These are phyloP conservation scores for Cercospora citrullina DNA, from an alignment of 2,329 filamentous ascomycete species.

Conservation along the genomic window DNA sequence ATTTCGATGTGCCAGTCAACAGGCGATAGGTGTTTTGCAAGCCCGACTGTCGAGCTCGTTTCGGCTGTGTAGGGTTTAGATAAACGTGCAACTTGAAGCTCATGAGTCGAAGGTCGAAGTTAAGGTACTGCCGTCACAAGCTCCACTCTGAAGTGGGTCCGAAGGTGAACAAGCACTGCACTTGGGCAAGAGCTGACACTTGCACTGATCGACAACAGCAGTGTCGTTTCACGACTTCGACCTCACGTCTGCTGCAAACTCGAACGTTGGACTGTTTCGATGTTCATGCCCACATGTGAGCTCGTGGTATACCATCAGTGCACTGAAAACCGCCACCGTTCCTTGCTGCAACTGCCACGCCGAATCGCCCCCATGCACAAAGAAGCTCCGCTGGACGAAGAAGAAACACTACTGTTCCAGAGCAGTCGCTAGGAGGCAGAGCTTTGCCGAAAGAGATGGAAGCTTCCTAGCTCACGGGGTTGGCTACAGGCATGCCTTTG, in stretches of 20 bases:
- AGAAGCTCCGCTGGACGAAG: neutral
- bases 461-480: neutral
- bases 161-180: neutral
- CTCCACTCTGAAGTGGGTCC: conserved; percentile 1
- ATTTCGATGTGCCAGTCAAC: conserved; percentile 28
- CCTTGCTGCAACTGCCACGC: neutral
- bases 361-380: neutral
- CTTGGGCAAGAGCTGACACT: neutral
- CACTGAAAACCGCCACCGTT: neutral
- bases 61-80: neutral
- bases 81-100: neutral
- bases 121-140: conserved; percentile 7
- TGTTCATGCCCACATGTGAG: neutral
- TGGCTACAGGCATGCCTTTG: too few species aligned
- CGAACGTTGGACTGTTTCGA: neutral
- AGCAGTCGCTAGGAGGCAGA: neutral
- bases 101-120: conserved; percentile 7
- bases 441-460: neutral
- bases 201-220: conserved; percentile 6
- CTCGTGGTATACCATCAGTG: neutral
- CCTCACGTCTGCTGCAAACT: conserved; percentile 6
- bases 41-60: neutral
- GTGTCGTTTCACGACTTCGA: neutral
- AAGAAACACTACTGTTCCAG: neutral
- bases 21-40: neutral